A percentile compares a stretch with the other conserved stretches of the same genome.
Evolutionary conservation across 257 asterid species (phyloP).

Genomic region (Eucommia ulmoides): DNA sequence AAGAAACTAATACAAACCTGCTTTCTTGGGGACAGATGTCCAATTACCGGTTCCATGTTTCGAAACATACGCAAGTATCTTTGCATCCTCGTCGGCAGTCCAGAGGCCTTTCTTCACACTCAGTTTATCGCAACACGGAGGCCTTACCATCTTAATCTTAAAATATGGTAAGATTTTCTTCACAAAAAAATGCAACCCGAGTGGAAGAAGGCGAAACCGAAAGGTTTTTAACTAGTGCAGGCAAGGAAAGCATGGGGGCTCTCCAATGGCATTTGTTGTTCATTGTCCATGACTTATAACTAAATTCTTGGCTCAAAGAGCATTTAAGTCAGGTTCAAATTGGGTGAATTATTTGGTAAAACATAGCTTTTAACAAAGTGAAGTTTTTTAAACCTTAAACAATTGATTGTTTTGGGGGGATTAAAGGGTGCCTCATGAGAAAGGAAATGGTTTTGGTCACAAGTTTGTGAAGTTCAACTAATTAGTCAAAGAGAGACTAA

Average conservation of each 20-base stretch:
- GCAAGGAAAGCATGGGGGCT: constrained; percentile 66
- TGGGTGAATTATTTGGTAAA: constrained; percentile 69
- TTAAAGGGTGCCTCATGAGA: constrained; percentile 7
- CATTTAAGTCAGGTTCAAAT: constrained; percentile 44
- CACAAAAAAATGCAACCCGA: not conserved
- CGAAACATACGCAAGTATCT: constrained; percentile 11
- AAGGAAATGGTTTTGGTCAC: constrained; percentile 14
- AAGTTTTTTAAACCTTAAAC: not conserved
- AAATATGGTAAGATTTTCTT: not conserved
- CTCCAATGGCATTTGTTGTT: constrained; percentile 18
- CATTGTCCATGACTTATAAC: constrained; percentile 40
- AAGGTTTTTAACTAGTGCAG: constrained; percentile 18
- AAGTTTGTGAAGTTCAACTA: too few species aligned
- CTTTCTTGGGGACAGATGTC: constrained; percentile 40
- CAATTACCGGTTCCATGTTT: constrained; percentile 33
- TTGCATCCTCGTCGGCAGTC: constrained; percentile 28
- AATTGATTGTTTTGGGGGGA: not conserved
- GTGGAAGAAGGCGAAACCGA: constrained; percentile 8
- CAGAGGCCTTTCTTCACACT: constrained; percentile 23
- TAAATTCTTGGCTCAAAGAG: constrained; percentile 25
- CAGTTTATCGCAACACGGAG: constrained; percentile 26
- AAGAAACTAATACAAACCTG: constrained; percentile 31
- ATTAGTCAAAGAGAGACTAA: not conserved
- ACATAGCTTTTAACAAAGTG: constrained; percentile 27
- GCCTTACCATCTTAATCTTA: constrained; percentile 34